phyloP scores from a whole-genome alignment of 2,329 filamentous ascomycete genomes.

The Nakataea oryzae region DNA sequence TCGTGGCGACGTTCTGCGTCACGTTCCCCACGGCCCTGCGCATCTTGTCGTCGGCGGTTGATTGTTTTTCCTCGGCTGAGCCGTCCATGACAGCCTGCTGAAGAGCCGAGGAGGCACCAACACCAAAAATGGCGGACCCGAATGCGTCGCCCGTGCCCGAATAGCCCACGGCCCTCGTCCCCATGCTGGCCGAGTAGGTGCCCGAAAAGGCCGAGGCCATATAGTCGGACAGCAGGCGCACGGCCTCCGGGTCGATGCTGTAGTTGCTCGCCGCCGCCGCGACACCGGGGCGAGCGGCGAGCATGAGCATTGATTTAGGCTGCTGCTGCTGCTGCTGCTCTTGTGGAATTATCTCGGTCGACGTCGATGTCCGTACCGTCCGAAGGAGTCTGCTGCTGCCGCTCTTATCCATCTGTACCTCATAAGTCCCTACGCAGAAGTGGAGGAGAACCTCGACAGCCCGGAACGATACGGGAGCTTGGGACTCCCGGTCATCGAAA shows the following conservation, averaged over 20 bases:
- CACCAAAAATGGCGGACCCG: conserved; percentile 9
- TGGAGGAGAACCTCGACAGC: conserved; percentile 18
- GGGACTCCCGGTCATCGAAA: neutral
- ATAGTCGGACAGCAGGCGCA: conserved; percentile 9
- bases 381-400: conserved; percentile 4
- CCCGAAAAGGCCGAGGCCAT: conserved; percentile 10
- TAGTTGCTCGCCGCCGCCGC: conserved; percentile 4
- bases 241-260: conserved; percentile 9
- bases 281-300: neutral
- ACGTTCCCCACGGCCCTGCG: conserved; percentile 10
- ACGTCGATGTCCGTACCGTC: conserved; percentile 9
- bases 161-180: conserved; percentile 5
- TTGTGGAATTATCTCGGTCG: no score
- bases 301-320: neutral
- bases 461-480: conserved; percentile 7
- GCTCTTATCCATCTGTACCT: conserved; percentile 1
- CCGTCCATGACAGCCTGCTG: neutral
- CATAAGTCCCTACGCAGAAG: conserved; percentile 17
- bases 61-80: neutral
- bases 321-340: neutral
- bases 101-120: neutral
- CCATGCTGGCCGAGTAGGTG: conserved; percentile 10
- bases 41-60: conserved; percentile 5
- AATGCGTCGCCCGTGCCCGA: conserved; percentile 10
- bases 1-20: conserved; percentile 13